phyloP scores from a whole-genome alignment of 768 basidiomycete species.

The Calocybe gangraenosa region DNA sequence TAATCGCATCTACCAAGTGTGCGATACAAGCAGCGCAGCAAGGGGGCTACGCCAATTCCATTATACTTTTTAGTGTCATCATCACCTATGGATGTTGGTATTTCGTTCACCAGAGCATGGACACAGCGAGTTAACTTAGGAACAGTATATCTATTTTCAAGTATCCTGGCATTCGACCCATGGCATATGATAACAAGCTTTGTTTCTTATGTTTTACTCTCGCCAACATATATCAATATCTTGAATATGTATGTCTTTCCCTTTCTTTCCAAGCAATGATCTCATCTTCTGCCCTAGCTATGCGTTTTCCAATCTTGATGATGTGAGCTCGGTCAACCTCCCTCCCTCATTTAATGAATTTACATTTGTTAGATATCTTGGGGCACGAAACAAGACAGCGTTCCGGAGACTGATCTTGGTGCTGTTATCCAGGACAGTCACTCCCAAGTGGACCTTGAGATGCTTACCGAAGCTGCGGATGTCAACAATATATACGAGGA shows the following conservation, averaged over 20 bases:
- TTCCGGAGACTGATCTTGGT: constrained; percentile 74
- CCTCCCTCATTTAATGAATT: neutral
- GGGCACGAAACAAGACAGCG: constrained; percentile 92
- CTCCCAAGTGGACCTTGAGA: constrained; percentile 83
- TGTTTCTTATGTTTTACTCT: constrained; percentile 81
- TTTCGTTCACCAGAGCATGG: neutral
- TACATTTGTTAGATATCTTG: constrained; percentile 67
- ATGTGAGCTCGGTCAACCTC: constrained; percentile 44
- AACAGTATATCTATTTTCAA: constrained; percentile 72
- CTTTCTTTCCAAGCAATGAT: constrained; percentile 9
- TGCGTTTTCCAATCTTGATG: constrained; percentile 83
- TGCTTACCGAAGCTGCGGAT: constrained; percentile 77
- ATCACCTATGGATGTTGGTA: constrained; percentile 76
- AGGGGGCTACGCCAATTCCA: constrained; percentile 59
- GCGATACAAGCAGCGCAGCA: constrained; percentile 67
- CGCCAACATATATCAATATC: constrained; percentile 76
- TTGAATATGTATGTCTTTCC: constrained; percentile 59
- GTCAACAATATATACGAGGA: constrained; percentile 84
- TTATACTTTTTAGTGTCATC: constrained; percentile 83
- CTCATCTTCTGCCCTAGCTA: constrained; percentile 44
- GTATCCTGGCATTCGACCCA: constrained; percentile 85
- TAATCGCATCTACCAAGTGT: constrained; percentile 79
- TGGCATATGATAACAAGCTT: constrained; percentile 96
- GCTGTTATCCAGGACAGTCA: constrained; percentile 77
- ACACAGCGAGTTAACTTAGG: neutral